These are phyloP conservation scores for Blastomyces emzantsi DNA, from an alignment of 2,329 filamentous ascomycete species.

Conservation along the genomic window DNA sequence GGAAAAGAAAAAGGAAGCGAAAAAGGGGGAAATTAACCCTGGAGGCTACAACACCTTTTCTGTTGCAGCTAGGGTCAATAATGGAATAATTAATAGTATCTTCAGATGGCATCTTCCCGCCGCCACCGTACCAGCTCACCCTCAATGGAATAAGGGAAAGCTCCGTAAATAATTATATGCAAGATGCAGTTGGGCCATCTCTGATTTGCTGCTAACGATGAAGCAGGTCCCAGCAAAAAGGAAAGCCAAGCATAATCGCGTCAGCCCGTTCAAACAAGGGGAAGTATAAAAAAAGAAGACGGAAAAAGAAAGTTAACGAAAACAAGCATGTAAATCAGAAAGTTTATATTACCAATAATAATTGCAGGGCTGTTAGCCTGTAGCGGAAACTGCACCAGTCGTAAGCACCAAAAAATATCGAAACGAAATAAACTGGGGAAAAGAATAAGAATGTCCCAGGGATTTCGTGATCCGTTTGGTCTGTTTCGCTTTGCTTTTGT, in stretches of 20 bases:
- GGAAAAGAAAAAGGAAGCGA: not conserved
- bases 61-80: not conserved
- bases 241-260: constrained; percentile 1
- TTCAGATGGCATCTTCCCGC: not conserved
- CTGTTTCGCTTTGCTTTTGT: not conserved
- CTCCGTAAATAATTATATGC: not conserved
- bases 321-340: constrained; percentile 5
- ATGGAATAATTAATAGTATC: not conserved
- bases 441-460: not conserved
- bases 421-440: not conserved
- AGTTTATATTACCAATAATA: not conserved
- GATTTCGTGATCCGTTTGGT: not conserved
- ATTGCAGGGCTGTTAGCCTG: not conserved
- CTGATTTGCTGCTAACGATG: not conserved
- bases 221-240: not conserved
- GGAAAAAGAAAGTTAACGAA: not conserved
- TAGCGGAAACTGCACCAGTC: not conserved
- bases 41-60: not conserved
- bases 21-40: not conserved
- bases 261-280: constrained; percentile 1
- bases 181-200: not conserved
- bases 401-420: constrained; percentile 1
- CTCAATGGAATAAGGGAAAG: not conserved
- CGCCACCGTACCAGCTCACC: not conserved
- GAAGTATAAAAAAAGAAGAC: not conserved